Percentiles rank a stretch among this genome's conserved stretches.
Evolutionary conservation across 345 rosid species (phyloP).

Genomic region (Hibiscus syriacus): DNA sequence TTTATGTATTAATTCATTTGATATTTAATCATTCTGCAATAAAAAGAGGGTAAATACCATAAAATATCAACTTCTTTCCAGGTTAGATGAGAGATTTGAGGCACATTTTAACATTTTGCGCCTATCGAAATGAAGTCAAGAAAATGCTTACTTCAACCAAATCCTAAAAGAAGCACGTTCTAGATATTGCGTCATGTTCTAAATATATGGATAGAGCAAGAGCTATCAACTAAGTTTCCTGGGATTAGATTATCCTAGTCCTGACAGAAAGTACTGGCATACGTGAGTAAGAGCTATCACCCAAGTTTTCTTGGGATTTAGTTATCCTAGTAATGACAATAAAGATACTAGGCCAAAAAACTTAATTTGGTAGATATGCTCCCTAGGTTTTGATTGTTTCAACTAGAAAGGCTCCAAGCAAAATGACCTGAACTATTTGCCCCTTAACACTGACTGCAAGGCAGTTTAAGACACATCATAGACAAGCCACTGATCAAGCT

Average conservation of each 20-base stretch:
- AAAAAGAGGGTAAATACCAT: neutral
- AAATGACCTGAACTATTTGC: neutral
- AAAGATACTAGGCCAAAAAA: neutral
- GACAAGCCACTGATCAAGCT: neutral
- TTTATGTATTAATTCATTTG: neutral
- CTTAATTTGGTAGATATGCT: neutral
- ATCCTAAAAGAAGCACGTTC: neutral
- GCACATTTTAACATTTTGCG: neutral
- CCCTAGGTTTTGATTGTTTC: neutral
- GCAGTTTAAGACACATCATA: neutral
- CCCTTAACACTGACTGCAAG: neutral
- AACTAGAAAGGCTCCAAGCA: neutral
- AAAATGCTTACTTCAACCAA: neutral
- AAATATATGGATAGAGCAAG: neutral
- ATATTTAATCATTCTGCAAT: neutral
- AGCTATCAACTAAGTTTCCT: neutral
- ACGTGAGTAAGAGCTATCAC: neutral
- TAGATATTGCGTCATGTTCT: neutral
- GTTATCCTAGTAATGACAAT: neutral
- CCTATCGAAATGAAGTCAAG: slow-evolving; percentile 1
- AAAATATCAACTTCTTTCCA: neutral
- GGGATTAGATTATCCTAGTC: neutral
- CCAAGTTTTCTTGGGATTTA: neutral
- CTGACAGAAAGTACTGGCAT: neutral
- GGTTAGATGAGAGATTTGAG: neutral